phyloP scores from a whole-genome alignment of 805 yeast genomes.

The Spathaspora boniae region DNA sequence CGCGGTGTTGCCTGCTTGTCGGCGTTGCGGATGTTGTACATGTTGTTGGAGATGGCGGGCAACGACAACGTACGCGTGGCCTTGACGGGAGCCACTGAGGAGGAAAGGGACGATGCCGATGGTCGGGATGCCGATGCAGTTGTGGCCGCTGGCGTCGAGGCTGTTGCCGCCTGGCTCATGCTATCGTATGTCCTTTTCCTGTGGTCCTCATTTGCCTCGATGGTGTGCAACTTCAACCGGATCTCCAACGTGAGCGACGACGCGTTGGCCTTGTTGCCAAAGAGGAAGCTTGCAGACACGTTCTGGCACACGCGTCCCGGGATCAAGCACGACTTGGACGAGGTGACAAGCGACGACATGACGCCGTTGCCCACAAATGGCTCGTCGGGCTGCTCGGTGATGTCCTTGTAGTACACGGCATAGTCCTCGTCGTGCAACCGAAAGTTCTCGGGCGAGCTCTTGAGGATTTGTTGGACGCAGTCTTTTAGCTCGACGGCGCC shows the following conservation, averaged over 20 bases:
- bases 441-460: slow-evolving; percentile 42
- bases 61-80: slow-evolving; percentile 44
- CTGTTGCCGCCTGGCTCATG: slow-evolving; percentile 11
- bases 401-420: slow-evolving; percentile 44
- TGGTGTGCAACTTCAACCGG: slow-evolving; percentile 46
- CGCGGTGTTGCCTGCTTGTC: slow-evolving; percentile 36
- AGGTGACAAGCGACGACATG: slow-evolving; percentile 27
- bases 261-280: slow-evolving; percentile 32
- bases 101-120: background rate
- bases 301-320: slow-evolving; percentile 60
- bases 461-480: slow-evolving; percentile 37
- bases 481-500: slow-evolving; percentile 41
- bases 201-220: slow-evolving; percentile 17
- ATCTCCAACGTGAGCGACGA: slow-evolving; percentile 55
- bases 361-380: slow-evolving; percentile 44
- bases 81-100: slow-evolving; percentile 21
- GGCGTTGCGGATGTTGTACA: slow-evolving; percentile 39
- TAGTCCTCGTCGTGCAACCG: slow-evolving; percentile 36
- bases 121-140: slow-evolving; percentile 2
- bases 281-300: slow-evolving; percentile 43
- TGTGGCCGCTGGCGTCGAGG: slow-evolving; percentile 8
- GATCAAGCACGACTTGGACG: slow-evolving; percentile 21
- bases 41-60: slow-evolving; percentile 38
- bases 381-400: slow-evolving; percentile 47
- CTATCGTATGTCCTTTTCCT: background rate